Evolutionary conservation across 495 filamentous ascomycete species (phyloP), one percentile per base, ranked within the genome.

Genomic region (Penicillium odoratum): DNA sequence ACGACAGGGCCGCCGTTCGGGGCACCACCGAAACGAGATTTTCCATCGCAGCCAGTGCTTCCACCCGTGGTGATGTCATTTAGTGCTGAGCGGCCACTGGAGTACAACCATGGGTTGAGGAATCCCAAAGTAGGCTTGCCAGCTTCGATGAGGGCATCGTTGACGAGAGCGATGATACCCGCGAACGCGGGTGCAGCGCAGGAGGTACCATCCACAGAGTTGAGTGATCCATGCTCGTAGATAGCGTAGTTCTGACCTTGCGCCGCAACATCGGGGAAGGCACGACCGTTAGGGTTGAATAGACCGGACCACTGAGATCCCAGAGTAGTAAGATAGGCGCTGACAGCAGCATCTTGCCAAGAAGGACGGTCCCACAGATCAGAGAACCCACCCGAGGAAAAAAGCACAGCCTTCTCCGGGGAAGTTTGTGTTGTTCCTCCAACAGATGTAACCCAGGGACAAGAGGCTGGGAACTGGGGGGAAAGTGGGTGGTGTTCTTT

Each of bases 81-180:
- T 51, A 91, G 72, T 0, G 75, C 85, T 9, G 69, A 55, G 43
- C 71, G 69, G 10, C 75, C 84, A 7, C 60, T 69, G 9, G 73
- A 72, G 71, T 91, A 92, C 29, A 92, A 62, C 85, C 85, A 89
- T 0, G 88, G 88, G 66, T 93, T 92, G 33, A 91, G 63, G 75
- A 91, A 92, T 0, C 89, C 89, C 51, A 92, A 66, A 0, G 81
- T 70, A 0, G 82, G 73, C 63, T 83, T 69, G 21, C 81, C 81
- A 16, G 74, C 75, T 1, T 78, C 69, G 40, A 86, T 70, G 1
- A 86, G 77, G 0, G 85, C 88, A 58, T 88, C 86, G 58, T 92
- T 91, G 40, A 92, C 74, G 16, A 91, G 71, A 0, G 79, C 78
- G 8, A 93, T 67, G 18, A 93, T 68, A 15, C 81, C 86, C 3